Conservation (phyloP, 306 rosid species). For the Trifolium fragiferum region DNA sequence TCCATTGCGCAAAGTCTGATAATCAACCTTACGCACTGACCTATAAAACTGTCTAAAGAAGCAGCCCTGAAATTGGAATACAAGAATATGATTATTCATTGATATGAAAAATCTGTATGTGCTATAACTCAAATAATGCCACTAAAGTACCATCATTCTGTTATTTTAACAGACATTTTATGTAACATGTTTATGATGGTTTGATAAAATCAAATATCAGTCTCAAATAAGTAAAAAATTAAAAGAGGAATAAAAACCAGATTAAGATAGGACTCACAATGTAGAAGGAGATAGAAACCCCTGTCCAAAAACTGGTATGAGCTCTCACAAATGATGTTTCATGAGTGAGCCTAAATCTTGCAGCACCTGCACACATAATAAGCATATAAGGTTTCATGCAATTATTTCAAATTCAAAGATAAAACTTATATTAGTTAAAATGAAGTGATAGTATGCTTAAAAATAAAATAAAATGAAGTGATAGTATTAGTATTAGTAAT, state of each 20-base stretch:
- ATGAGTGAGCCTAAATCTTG: constrained; percentile 86
- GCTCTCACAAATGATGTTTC: constrained; percentile 91
- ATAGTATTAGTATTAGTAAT: too few species aligned
- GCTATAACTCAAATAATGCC: neutral
- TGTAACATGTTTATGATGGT: constrained; percentile 1
- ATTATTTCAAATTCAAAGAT: constrained; percentile 23
- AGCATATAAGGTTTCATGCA: constrained; percentile 10
- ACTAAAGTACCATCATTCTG: neutral
- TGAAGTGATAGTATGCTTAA: neutral
- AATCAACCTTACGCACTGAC: constrained; percentile 81
- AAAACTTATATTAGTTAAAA: neutral
- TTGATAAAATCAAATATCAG: neutral
- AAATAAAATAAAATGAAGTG: too few species aligned
- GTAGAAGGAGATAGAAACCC: constrained; percentile 69
- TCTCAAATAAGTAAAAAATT: neutral
- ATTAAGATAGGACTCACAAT: constrained; percentile 61
- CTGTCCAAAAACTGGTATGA: constrained; percentile 81
- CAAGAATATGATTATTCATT: neutral
- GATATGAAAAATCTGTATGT: neutral
- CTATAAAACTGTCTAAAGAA: constrained; percentile 83
- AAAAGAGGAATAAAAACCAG: neutral
- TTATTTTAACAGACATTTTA: neutral
- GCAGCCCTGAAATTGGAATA: constrained; percentile 69
- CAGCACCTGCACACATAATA: constrained; percentile 57
- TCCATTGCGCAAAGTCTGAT: constrained; percentile 78